Conservation (phyloP, 176 grass and related monocot genomes). For the Paspalum notatum region DNA sequence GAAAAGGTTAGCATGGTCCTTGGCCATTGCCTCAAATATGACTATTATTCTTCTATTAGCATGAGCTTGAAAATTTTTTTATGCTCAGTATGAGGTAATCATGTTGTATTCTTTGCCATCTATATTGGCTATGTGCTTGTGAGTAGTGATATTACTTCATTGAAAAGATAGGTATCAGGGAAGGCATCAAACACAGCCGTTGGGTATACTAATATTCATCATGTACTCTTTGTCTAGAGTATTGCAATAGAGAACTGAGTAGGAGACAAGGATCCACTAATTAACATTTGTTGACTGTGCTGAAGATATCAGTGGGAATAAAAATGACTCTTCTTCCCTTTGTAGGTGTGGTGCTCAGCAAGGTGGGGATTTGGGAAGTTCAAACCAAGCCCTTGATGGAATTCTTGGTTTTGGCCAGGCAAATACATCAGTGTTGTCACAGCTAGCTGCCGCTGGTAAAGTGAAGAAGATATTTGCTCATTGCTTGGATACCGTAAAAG, state of each 20-base stretch:
- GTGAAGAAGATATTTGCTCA: slow-evolving; percentile 96
- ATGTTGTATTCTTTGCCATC: neutral
- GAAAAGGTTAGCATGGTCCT: slow-evolving; percentile 5
- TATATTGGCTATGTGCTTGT: neutral
- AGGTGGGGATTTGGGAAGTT: slow-evolving; percentile 87
- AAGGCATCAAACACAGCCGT: slow-evolving; percentile 25
- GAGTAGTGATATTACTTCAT: neutral
- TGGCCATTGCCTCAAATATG: neutral
- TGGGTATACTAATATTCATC: slow-evolving; percentile 2
- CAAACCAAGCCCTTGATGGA: slow-evolving; percentile 88
- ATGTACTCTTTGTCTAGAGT: slow-evolving; percentile 2
- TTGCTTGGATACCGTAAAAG: slow-evolving; percentile 85
- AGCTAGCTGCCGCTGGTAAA: slow-evolving; percentile 78
- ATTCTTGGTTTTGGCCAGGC: slow-evolving; percentile 98
- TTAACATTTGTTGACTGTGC: slow-evolving; percentile 4
- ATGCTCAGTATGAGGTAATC: slow-evolving; percentile 1
- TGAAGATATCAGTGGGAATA: slow-evolving; percentile 33
- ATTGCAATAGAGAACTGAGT: neutral
- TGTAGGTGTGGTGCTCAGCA: slow-evolving; percentile 91
- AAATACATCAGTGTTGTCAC: slow-evolving; percentile 90
- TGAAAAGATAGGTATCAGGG: slow-evolving; percentile 22
- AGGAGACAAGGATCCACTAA: neutral
- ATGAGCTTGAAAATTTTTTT: neutral
- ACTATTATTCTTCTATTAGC: slow-evolving; percentile 3
- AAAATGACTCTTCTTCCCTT: slow-evolving; percentile 35